phyloP scores from a whole-genome alignment of 495 filamentous ascomycete species.

The Hyaloscypha variabilis region DNA sequence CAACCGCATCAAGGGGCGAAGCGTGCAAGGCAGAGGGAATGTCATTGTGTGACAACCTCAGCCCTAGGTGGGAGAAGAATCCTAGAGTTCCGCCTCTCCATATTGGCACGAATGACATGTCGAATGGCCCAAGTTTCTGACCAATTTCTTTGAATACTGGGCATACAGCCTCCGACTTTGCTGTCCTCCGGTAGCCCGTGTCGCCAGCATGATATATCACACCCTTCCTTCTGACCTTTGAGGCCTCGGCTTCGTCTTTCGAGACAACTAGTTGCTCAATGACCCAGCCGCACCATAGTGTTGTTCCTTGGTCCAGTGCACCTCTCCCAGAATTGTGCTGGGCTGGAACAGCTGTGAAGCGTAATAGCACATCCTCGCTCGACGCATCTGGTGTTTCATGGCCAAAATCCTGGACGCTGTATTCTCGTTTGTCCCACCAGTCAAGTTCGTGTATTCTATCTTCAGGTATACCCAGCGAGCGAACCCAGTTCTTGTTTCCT shows the following conservation, averaged over 20 bases:
- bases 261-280: constrained; percentile 46
- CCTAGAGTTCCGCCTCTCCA: constrained; percentile 56
- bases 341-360: constrained; percentile 77
- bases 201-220: constrained; percentile 28
- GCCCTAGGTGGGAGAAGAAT: constrained; percentile 22
- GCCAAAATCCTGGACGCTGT: constrained; percentile 36
- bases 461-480: constrained; percentile 53
- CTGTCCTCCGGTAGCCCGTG: constrained; percentile 33
- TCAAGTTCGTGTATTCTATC: constrained; percentile 83
- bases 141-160: constrained; percentile 90
- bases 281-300: constrained; percentile 59
- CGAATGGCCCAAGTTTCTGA: constrained; percentile 78
- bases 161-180: constrained; percentile 65
- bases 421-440: constrained; percentile 74
- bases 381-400: constrained; percentile 27
- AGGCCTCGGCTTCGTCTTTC: constrained; percentile 66
- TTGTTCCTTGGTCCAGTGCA: constrained; percentile 57
- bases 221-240: constrained; percentile 47
- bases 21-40: constrained; percentile 80
- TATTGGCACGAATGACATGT: constrained; percentile 91
- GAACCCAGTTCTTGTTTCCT: constrained; percentile 87
- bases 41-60: constrained; percentile 50
- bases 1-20: constrained; percentile 81
- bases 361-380: constrained; percentile 32
- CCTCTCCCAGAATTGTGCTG: constrained; percentile 79